A percentile compares a stretch with the other conserved stretches of the same genome.
Conservation (phyloP, 2,329 filamentous ascomycete species). For the Phaeosphaeria sp. region DNA sequence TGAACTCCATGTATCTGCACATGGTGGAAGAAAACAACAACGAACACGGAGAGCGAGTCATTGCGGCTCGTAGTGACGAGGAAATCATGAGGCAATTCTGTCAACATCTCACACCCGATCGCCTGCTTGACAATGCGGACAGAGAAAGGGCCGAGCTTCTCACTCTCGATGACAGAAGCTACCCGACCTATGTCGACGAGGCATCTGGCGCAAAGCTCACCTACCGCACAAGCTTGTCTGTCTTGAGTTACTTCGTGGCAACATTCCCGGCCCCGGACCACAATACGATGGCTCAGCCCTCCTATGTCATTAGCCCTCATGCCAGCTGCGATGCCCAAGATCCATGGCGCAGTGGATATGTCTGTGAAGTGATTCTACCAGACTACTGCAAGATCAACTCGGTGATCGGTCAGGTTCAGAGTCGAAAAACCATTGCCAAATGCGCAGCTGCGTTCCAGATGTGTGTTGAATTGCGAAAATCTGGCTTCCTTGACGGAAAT, state of each 20-base stretch:
- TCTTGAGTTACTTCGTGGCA: constrained; percentile 76
- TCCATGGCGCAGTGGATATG: constrained; percentile 26
- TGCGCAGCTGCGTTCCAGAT: constrained; percentile 88
- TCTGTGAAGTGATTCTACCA: constrained; percentile 82
- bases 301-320: constrained; percentile 63
- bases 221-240: constrained; percentile 73
- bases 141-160: constrained; percentile 64
- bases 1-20: constrained; percentile 79
- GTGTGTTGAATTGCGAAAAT: constrained; percentile 72
- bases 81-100: constrained; percentile 77
- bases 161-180: constrained; percentile 55
- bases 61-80: constrained; percentile 66
- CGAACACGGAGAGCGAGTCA: constrained; percentile 63
- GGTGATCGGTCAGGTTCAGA: constrained; percentile 67
- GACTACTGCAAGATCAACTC: constrained; percentile 74
- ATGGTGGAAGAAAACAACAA: constrained; percentile 79
- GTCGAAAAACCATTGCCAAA: constrained; percentile 79
- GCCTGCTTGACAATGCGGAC: constrained; percentile 69
- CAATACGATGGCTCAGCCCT: constrained; percentile 56
- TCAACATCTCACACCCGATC: constrained; percentile 73
- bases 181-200: constrained; percentile 66
- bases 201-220: constrained; percentile 79
- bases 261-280: constrained; percentile 65
- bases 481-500: constrained; percentile 73
- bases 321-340: constrained; percentile 11